Evolutionary conservation across 1,284 basidiomycete species (phyloP), one percentile per base, ranked within the genome.

Genomic region (Leccinum angustisporum): DNA sequence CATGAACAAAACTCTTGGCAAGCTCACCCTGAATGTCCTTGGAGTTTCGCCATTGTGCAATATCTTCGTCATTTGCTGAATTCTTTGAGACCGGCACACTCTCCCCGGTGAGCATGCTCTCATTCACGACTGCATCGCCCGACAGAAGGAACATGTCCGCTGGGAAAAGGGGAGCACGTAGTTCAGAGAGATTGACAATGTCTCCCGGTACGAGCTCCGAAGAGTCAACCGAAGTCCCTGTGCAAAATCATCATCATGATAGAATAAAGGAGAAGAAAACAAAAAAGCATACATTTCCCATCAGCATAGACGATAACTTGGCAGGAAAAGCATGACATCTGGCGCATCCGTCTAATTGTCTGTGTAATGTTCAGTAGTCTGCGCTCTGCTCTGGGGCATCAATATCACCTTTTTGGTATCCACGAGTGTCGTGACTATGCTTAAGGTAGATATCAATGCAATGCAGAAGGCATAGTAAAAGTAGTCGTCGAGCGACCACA

Each of bases 381-480:
- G 21, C 7, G 1, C 21, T 6, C 16, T 56, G 25, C 25, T 46
- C 30, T 7, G 54, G 50, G 14, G 31, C 36, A 53, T 16, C 27
- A 43, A 31, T 68, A 77, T 61, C 58, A 91, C 93, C 82, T 92
- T 91, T 70, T 90, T 94, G 0, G 97, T 99, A 72, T 99, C 97
- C 58, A 99, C 75, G 10, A 99, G 80, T 0, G 97, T 98, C 1
- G 92, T 92, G 4, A 85, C 74, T 66, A 99, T 92, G 69, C 93
- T 97, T 60, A 91, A 81, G 30, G 91, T 79, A 50, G 94, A 97
- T 70, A 99, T 99, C 58, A 97, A 79, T 40, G 90, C 94, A 67
- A 99, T 99, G 70, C 96, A 98, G 69, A 97, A 97, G 3, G 97
- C 97, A 75, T 99, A 99, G 73, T 97, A 98, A 75, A 92, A 97